phyloP scores from a whole-genome alignment of 768 basidiomycete species.

The Lactarius tabidus region DNA sequence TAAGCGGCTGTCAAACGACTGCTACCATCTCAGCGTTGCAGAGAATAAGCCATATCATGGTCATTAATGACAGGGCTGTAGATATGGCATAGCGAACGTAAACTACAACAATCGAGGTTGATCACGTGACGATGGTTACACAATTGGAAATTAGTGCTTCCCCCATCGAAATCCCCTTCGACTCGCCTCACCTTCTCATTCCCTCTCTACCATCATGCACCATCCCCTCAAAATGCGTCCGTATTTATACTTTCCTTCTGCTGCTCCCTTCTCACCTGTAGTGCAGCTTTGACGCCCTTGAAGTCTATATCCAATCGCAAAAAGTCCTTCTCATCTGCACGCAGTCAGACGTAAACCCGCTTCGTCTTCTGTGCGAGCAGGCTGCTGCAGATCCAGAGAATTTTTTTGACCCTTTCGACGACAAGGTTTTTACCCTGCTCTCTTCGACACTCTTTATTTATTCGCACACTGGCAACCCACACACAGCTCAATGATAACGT shows the following conservation, averaged over 20 bases:
- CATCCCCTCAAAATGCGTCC: conserved; percentile 4
- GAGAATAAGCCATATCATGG: no score
- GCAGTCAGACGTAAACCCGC: conserved; percentile 55
- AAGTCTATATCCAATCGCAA: conserved; percentile 61
- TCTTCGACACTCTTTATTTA: conserved; percentile 1
- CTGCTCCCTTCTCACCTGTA: not conserved
- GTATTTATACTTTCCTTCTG: not conserved
- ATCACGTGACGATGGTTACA: no score
- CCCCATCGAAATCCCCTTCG: no score
- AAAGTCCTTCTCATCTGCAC: conserved; percentile 55
- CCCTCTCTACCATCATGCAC: not conserved
- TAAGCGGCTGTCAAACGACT: no score
- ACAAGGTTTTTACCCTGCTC: conserved; percentile 37
- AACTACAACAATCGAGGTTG: no score
- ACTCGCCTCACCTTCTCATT: not conserved
- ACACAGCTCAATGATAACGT: conserved; percentile 34
- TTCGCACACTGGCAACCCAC: not conserved
- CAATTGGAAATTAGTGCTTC: no score
- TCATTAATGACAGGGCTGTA: no score
- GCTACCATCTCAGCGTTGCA: no score
- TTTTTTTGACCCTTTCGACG: conserved; percentile 33
- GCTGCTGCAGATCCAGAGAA: conserved; percentile 35
- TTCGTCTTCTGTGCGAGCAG: conserved; percentile 44
- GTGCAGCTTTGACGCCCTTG: conserved; percentile 58
- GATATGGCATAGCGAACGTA: no score